Evolutionary conservation across 2,329 filamentous ascomycete genomes (phyloP), one percentile per base, ranked within the genome.

Genomic region (Stylonectria norvegica): DNA sequence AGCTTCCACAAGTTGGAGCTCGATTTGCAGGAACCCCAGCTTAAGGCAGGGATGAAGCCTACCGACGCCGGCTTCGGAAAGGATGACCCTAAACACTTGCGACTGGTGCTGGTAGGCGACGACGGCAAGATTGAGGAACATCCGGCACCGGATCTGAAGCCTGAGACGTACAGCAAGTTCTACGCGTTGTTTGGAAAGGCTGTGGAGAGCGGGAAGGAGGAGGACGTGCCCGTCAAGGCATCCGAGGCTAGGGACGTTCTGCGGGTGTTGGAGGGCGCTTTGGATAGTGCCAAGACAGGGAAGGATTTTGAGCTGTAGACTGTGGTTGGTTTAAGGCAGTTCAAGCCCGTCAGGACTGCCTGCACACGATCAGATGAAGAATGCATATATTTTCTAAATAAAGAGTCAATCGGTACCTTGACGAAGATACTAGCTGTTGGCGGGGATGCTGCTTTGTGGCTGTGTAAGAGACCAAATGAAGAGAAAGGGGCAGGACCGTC

Each of bases 1-100:
- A 85, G 78, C 57, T 91, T 83, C 65, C 83, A 78, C 68, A 91
- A 90, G 72, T 66, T 69, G 27, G 71, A 75, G 38, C 70, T 91
- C 2, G 87, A 93, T 59, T 69, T 79, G 2, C 86, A 91, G 63
- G 87, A 93, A 66, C 78, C 82, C 40, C 84, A 89, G 61, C 73
- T 90, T 38, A 78, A 78, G 60, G 71, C 67, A 2, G 86, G 86
- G 7, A 63, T 77, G 51, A 75, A 71, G 59, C 79, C 81, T 5
- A 72, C 73, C 1, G 80, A 86, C 40, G 60, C 70, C 4, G 74
- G 68, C 4, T 90, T 87, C 56, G 87, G 83, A 2, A 61, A 75
- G 27, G 86, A 90, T 55, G 68, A 72, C 8, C 71, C 76, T 27
- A 70, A 72, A 50, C 75, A 78, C 38, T 81, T 83, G 48, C 74